These are phyloP conservation scores for Naganishia onofrii DNA, from an alignment of 768 basidiomycete genomes.

Conservation along the genomic window DNA sequence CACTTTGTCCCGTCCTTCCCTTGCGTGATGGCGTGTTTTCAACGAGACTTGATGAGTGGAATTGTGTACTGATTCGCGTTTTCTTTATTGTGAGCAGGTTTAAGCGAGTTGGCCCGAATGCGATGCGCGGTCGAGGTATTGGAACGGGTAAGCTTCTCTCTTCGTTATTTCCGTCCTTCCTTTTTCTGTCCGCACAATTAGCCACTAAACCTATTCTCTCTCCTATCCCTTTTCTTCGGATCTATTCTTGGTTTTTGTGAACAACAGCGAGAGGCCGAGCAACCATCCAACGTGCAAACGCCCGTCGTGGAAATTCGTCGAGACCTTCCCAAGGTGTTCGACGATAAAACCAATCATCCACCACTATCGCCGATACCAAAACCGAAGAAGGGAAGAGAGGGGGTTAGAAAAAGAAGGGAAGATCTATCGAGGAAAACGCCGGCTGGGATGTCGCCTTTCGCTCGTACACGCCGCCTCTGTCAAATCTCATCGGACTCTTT, in stretches of 20 bases:
- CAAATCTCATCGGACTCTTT: too few species aligned
- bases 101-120: slow-evolving; percentile 96
- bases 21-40: too few species aligned
- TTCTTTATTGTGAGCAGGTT: slow-evolving; percentile 87
- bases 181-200: neutral
- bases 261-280: slow-evolving; percentile 30
- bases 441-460: too few species aligned
- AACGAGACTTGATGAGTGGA: too few species aligned
- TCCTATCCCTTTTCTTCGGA: neutral
- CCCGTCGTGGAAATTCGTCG: slow-evolving; percentile 25
- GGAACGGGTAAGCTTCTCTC: slow-evolving; percentile 60
- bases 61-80: too few species aligned
- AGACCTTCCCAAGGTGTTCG: slow-evolving; percentile 30
- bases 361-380: too few species aligned
- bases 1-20: too few species aligned
- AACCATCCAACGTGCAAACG: slow-evolving; percentile 32
- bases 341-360: slow-evolving; percentile 15
- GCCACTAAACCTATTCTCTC: neutral
- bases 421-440: too few species aligned
- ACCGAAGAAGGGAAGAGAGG: too few species aligned
- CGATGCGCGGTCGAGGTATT: slow-evolving; percentile 98
- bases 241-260: neutral
- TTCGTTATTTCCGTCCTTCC: neutral
- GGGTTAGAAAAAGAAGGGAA: too few species aligned
- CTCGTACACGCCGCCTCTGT: too few species aligned